Percentiles rank a stretch among this genome's conserved stretches.
Conservation (phyloP, 75 land plant species). For the Larix kaempferi region DNA sequence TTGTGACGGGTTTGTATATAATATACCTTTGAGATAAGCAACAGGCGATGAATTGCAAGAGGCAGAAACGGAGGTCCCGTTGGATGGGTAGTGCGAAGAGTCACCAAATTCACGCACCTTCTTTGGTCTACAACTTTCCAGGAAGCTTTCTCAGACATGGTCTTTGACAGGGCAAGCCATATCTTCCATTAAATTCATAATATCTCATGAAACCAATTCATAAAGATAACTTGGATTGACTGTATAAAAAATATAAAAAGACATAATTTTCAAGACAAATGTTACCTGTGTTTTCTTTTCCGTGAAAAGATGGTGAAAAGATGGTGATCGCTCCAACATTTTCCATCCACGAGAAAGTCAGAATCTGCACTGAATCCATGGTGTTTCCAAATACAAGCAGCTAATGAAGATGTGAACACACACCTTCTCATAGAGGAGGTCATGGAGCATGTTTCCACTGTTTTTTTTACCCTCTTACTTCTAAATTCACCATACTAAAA, state of each 20-base stretch:
- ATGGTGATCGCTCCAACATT: constrained; percentile 50
- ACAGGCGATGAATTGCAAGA: constrained; percentile 33
- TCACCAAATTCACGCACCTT: constrained; percentile 28
- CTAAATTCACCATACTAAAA: too few species aligned
- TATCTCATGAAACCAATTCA: background rate
- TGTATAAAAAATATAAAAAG: too few species aligned
- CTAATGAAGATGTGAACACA: constrained; percentile 52
- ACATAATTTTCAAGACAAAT: constrained; percentile 12
- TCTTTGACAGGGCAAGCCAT: constrained; percentile 67
- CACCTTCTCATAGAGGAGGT: constrained; percentile 37
- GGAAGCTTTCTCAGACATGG: constrained; percentile 62
- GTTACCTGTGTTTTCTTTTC: constrained; percentile 34
- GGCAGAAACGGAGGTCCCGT: constrained; percentile 42
- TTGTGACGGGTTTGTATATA: too few species aligned
- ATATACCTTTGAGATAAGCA: constrained; percentile 63
- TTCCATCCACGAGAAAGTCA: constrained; percentile 29
- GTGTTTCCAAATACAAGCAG: constrained; percentile 42
- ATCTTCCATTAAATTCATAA: constrained; percentile 25
- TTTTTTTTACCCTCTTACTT: too few species aligned
- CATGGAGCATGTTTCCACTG: too few species aligned
- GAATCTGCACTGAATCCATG: background rate
- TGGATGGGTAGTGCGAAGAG: constrained; percentile 50
- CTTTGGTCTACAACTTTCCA: constrained; percentile 48
- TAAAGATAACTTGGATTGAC: too few species aligned
- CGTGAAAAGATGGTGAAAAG: constrained; percentile 44